A percentile compares a stretch with the other conserved stretches of the same genome.
Evolutionary conservation across 2,329 filamentous ascomycete species (phyloP).

Genomic region (Arthrobotrys iridis): DNA sequence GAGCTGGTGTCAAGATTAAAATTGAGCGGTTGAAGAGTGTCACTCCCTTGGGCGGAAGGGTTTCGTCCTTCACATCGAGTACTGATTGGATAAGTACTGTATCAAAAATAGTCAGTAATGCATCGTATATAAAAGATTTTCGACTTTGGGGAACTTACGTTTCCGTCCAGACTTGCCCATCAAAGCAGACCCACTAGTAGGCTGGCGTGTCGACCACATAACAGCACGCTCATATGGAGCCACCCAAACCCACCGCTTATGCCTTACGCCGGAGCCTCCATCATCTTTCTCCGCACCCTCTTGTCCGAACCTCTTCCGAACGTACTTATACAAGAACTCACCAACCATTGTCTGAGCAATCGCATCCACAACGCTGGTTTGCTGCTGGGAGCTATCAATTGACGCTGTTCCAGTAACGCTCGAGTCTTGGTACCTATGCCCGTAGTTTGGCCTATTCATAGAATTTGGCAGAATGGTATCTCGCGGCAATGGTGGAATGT

Average conservation of each 20-base stretch:
- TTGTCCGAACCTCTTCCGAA: constrained; percentile 84
- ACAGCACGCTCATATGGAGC: constrained; percentile 95
- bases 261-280: constrained; percentile 75
- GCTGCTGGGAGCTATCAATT: constrained; percentile 70
- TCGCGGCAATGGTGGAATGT: constrained; percentile 68
- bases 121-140: neutral
- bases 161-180: constrained; percentile 96
- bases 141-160: constrained; percentile 70
- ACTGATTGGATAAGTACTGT: constrained; percentile 94
- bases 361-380: constrained; percentile 87
- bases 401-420: constrained; percentile 64
- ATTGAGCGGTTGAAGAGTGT: constrained; percentile 89
- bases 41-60: constrained; percentile 75
- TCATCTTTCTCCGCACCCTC: constrained; percentile 71
- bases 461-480: constrained; percentile 63
- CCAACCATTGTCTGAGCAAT: constrained; percentile 99
- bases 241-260: constrained; percentile 98
- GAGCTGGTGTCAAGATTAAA: constrained; percentile 88
- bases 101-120: constrained; percentile 14
- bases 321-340: constrained; percentile 95
- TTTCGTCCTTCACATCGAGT: constrained; percentile 94
- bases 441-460: constrained; percentile 61
- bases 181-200: constrained; percentile 83
- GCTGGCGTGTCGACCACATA: constrained; percentile 98
- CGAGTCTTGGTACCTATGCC: constrained; percentile 51